A percentile compares a stretch with the other conserved stretches of the same genome.
These are phyloP conservation scores for Fusarium sp. DNA, from an alignment of 2,329 filamentous ascomycete genomes.

Conservation along the genomic window DNA sequence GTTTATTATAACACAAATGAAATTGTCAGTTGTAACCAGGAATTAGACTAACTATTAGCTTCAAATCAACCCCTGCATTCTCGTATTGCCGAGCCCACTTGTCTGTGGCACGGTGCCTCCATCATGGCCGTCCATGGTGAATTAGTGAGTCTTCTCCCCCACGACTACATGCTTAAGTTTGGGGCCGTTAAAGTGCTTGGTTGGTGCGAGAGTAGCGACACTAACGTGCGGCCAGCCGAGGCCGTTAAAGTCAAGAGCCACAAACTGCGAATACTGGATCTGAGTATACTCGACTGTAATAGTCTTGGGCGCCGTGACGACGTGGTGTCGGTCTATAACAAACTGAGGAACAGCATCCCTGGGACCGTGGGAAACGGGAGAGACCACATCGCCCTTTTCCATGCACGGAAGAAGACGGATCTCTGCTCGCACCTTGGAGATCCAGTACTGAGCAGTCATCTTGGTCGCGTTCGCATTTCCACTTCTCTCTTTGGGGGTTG, in stretches of 20 bases:
- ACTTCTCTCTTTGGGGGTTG: conserved; percentile 41
- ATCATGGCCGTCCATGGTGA: background rate
- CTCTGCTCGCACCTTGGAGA: conserved; percentile 29
- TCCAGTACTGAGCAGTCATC: conserved; percentile 34
- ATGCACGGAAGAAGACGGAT: conserved; percentile 26
- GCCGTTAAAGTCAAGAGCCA: conserved; percentile 17
- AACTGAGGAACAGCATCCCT: conserved; percentile 34
- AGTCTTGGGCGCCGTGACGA: conserved; percentile 18
- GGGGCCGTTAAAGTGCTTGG: background rate
- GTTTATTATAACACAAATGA: background rate
- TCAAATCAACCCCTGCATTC: background rate
- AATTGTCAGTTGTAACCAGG: background rate
- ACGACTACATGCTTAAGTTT: background rate
- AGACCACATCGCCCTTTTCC: conserved; percentile 2
- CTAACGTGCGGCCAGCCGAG: conserved; percentile 33
- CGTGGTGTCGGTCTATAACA: conserved; percentile 12
- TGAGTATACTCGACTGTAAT: conserved; percentile 37
- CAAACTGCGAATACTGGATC: conserved; percentile 53
- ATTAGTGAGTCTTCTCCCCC: background rate
- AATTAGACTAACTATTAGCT: background rate
- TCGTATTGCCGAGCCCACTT: background rate
- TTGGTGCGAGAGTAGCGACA: conserved; percentile 34
- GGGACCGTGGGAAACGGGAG: background rate
- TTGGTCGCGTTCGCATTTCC: conserved; percentile 28
- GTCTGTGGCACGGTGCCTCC: background rate